phyloP scores from a whole-genome alignment of 495 filamentous ascomycete species.

The Penicillium turbatum region DNA sequence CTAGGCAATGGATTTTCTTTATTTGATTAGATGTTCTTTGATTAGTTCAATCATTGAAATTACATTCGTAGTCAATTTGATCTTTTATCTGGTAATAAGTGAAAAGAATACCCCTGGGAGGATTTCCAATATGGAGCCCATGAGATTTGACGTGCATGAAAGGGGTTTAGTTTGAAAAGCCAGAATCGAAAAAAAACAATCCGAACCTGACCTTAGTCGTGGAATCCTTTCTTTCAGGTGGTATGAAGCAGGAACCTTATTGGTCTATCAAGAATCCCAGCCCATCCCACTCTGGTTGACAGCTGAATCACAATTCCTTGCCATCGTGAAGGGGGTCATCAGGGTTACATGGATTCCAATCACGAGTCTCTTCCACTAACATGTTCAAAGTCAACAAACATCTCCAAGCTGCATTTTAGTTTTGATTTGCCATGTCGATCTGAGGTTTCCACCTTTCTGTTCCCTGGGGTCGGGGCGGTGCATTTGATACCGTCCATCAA shows the following conservation, averaged over 20 bases:
- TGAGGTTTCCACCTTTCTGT: conserved; percentile 4
- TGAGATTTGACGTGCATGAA: not conserved
- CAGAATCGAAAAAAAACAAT: not conserved
- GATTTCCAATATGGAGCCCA: not conserved
- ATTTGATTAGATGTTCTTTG: not conserved
- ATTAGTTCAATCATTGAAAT: not conserved
- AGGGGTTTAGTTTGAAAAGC: not conserved
- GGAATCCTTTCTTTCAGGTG: not conserved
- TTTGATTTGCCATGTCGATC: conserved; percentile 3
- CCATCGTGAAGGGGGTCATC: not conserved
- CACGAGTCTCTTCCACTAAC: not conserved
- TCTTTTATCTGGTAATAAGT: too few relatives aligned
- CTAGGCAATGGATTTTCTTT: conserved; percentile 1
- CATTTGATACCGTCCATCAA: not conserved
- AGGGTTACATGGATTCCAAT: conserved; percentile 1
- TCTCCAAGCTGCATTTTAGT: not conserved
- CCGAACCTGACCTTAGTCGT: not conserved
- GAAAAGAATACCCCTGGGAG: not conserved
- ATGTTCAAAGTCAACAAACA: not conserved
- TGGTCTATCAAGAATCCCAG: conserved; percentile 1
- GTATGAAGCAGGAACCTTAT: not conserved
- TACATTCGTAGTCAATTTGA: too few relatives aligned
- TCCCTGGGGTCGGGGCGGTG: conserved; percentile 15
- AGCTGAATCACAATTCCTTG: not conserved
- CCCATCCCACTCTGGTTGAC: not conserved